Conservation (phyloP, 306 rosid species). For the Ceratonia siliqua region DNA sequence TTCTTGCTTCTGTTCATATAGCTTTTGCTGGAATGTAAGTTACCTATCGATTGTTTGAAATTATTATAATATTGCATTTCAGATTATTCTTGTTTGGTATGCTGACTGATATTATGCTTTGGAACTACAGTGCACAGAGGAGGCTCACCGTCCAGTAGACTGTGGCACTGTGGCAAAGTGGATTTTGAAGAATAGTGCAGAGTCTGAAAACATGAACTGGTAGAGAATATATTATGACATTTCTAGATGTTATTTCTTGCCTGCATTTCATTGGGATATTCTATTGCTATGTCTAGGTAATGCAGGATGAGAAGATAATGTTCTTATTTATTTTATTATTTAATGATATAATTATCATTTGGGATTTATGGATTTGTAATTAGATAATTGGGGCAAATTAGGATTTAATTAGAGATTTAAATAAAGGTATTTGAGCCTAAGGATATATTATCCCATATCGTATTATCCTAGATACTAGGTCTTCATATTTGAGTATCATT, state of each 20-base stretch:
- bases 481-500: too few species aligned
- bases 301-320: too few species aligned
- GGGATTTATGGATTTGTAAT: too few species aligned
- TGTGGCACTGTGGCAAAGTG: slow-evolving; percentile 93
- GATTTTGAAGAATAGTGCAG: slow-evolving; percentile 95
- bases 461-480: too few species aligned
- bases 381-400: too few species aligned
- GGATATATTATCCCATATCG: too few species aligned
- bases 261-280: neutral
- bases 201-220: slow-evolving; percentile 97
- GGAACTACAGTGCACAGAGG: slow-evolving; percentile 76
- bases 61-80: slow-evolving; percentile 7
- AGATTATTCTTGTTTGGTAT: slow-evolving; percentile 25
- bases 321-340: too few species aligned
- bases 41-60: slow-evolving; percentile 5
- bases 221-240: slow-evolving; percentile 14
- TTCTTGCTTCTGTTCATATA: slow-evolving; percentile 79
- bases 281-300: too few species aligned
- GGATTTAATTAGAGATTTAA: too few species aligned
- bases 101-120: slow-evolving; percentile 8
- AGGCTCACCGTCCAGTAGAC: slow-evolving; percentile 98
- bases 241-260: neutral
- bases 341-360: too few species aligned
- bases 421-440: too few species aligned
- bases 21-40: slow-evolving; percentile 94